Evolutionary conservation across 1,284 basidiomycete species (phyloP), one percentile per base, ranked within the genome.

Genomic region (Cutaneotrichosporon curvatum): DNA sequence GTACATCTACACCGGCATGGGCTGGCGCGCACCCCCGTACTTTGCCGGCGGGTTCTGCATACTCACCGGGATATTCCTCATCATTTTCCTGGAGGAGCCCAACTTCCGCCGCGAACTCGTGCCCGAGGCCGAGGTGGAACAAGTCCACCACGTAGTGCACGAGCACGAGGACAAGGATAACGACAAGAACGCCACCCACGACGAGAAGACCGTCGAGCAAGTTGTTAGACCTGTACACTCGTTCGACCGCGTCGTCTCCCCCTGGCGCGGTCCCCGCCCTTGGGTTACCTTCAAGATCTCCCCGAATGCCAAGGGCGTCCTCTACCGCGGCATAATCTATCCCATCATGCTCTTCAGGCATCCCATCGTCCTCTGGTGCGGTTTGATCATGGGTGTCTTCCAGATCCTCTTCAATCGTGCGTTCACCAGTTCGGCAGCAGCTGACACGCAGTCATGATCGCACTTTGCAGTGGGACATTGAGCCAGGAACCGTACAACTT

Each of bases 51-150:
- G 55, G 16, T 50, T 56, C 41, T 43, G 11, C 11, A 9, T 34
- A 15, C 42, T 58, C 34, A 47, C 43, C 31, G 56, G 51, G 7
- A 31, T 59, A 5, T 46, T 59, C 47, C 41, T 57, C 12, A 53
- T 60, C 47, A 42, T 62, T 34, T 58, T 60, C 47, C 46, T 57
- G 23, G 56, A 62, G 39, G 61, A 62, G 41, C 55, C 59, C 2
- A 56, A 50, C 44, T 59, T 53, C 47, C 38, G 40, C 15, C 47
- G 55, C n/a, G 31, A 36, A 22, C 25, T 16, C 11, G 12, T 15
- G 14, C 25, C 25, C 8, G 8, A 7, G 7, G 25, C 25, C 7
- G 8, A 28, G 25, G 25, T 19, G 31, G 10, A 31, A 18, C 3
- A 40, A 14, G n/a, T n/a, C n/a, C n/a, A n/a, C n/a, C 21, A 12